Percentiles rank a stretch among this genome's conserved stretches.
Conservation (phyloP, 108 stramenopile genomes). For the Cafeteria roenbergensis region DNA sequence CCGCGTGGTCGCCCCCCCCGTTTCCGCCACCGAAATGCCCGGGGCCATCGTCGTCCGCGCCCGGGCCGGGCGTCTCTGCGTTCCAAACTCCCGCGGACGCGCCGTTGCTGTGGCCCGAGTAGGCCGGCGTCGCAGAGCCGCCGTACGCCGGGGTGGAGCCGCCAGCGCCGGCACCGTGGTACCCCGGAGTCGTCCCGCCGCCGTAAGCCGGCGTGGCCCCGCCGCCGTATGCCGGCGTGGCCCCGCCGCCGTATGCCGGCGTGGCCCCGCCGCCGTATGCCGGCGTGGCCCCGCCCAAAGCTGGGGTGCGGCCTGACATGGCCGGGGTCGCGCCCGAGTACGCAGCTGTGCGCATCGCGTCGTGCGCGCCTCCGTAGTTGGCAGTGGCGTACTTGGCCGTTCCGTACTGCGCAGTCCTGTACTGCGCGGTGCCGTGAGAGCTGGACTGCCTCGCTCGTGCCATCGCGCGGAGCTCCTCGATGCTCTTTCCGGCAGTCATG, state of each 20-base stretch:
- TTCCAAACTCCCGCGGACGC: too few relatives aligned
- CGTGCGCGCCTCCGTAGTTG: not conserved
- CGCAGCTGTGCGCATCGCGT: not conserved
- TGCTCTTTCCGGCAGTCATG: too few relatives aligned
- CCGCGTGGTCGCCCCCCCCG: too few relatives aligned
- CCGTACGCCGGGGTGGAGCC: not conserved
- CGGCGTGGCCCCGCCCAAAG: not conserved
- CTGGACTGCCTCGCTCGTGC: not conserved
- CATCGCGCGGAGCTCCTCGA: not conserved
- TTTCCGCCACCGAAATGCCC: too few relatives aligned
- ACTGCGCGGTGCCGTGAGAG: not conserved
- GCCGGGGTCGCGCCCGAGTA: not conserved
- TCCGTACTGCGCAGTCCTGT: not conserved
- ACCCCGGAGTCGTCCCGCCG: slow-evolving; percentile 1
- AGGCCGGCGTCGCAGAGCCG: not conserved
- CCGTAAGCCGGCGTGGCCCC: not conserved
- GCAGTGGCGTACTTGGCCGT: too few relatives aligned
- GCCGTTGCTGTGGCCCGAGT: too few relatives aligned
- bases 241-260: not conserved
- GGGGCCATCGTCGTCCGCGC: too few relatives aligned
- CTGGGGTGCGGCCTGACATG: not conserved
- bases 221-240: not conserved
- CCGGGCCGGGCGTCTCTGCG: too few relatives aligned
- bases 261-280: not conserved
- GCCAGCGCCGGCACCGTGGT: not conserved